Evolutionary conservation across 2,329 filamentous ascomycete genomes (phyloP), one percentile per base, ranked within the genome.

Genomic region (Sordariomycetes sp.): DNA sequence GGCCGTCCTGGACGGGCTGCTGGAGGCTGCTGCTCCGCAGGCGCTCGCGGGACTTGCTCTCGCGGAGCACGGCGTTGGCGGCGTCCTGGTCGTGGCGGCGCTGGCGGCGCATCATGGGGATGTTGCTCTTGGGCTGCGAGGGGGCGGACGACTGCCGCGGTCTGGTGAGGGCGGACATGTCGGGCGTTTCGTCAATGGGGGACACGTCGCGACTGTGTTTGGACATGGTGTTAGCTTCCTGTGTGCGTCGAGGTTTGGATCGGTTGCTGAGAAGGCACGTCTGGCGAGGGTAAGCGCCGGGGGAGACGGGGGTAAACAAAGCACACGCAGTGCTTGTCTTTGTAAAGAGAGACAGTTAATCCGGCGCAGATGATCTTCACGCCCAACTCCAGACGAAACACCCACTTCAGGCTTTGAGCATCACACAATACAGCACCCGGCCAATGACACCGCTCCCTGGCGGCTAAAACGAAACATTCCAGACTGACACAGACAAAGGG

Each of bases 41-140:
- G 22, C 66, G 71, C 25, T 76, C 72, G 25, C 66, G 66, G 18
- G 71, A 72, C 57, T 70, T 72, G 3, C 73, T 63, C 59, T 74
- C 72, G 57, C 73, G 74, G 18, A 77, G 63, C 2, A 65, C 37
- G 63, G 68, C 66, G 14, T 66, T 60, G 8, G 70, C 70, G 1
- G 69, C 71, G 7, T 76, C 72, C 24, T 74, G 73, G 58, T 74
- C 73, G 64, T 75, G 74, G 34, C 74, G 72, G 43, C 74, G 76
- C 60, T 80, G 75, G 52, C 76, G 76, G 48, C 79, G 79, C 74
- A 81, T 75, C 64, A 70, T 76, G 24, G 79, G 76, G 57, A 82
- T 80, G 59, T 74, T 78, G 61, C 71, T 76, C 53, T 43, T 51
- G 34, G 48, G 16, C 16, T 53, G 56, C n/a, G 43, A 28, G 35